phyloP scores from a whole-genome alignment of 2,329 filamentous ascomycete species.

The Penicillium expansum region DNA sequence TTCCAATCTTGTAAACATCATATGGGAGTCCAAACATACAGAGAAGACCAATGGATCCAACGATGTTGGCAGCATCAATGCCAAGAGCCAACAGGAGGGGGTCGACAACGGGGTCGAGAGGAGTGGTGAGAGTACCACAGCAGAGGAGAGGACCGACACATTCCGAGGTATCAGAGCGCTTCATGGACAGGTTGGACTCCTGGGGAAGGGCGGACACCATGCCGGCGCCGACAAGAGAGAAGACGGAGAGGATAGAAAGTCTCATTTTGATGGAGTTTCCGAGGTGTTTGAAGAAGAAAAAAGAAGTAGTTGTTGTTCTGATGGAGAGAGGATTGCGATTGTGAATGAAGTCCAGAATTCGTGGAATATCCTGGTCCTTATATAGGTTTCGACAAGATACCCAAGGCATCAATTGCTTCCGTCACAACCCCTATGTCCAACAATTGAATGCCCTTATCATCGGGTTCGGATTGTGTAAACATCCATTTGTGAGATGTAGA shows the following conservation, averaged over 20 bases:
- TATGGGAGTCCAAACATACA: conserved; percentile 17
- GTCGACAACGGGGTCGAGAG: conserved; percentile 28
- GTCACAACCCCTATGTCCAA: background rate
- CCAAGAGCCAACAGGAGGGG: conserved; percentile 25
- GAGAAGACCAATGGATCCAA: conserved; percentile 30
- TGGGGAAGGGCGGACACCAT: conserved; percentile 30
- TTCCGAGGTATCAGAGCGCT: conserved; percentile 13
- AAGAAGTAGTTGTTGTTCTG: background rate
- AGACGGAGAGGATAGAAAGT: conserved; percentile 28
- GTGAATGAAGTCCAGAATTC: background rate
- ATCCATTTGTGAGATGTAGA: conserved; percentile 9
- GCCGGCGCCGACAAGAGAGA: conserved; percentile 29
- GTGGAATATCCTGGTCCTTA: conserved; percentile 2
- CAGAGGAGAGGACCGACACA: conserved; percentile 27
- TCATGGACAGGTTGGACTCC: conserved; percentile 10
- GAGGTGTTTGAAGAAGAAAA: background rate
- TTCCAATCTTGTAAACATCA: background rate
- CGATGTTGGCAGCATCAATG: conserved; percentile 24
- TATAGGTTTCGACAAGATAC: conserved; percentile 5
- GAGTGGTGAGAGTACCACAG: conserved; percentile 30
- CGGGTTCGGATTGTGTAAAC: background rate
- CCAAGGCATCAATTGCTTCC: background rate
- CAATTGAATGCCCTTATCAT: conserved; percentile 7
- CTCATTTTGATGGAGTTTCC: conserved; percentile 25
- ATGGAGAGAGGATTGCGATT: background rate